phyloP scores from a whole-genome alignment of 2,329 filamentous ascomycete species.

The Verticillium isaacii region DNA sequence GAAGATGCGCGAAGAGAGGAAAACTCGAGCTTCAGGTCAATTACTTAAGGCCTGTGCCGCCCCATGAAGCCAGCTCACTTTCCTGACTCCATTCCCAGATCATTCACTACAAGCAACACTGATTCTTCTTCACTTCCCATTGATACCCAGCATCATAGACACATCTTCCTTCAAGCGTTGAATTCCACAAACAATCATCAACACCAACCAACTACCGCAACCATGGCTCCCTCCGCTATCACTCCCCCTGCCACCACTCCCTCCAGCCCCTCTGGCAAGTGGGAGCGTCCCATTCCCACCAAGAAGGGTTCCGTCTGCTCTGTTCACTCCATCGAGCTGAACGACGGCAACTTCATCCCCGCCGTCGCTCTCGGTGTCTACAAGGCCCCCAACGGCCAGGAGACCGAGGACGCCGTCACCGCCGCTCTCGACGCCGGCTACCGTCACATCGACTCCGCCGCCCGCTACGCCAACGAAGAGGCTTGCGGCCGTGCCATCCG shows the following conservation, averaged over 20 bases:
- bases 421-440: constrained; percentile 42
- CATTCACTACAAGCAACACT: background rate
- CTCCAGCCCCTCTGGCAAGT: constrained; percentile 15
- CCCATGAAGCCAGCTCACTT: background rate
- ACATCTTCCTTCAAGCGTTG: background rate
- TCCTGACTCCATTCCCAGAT: background rate
- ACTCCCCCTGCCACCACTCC: constrained; percentile 24
- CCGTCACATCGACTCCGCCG: constrained; percentile 46
- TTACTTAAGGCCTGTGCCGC: background rate
- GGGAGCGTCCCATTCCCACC: constrained; percentile 2
- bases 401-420: constrained; percentile 25
- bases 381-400: constrained; percentile 38
- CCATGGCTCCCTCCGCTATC: constrained; percentile 30
- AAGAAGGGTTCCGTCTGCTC: constrained; percentile 2
- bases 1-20: background rate
- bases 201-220: background rate
- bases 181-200: background rate
- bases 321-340: constrained; percentile 22
- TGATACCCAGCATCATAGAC: background rate
- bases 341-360: constrained; percentile 29
- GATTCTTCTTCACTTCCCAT: background rate
- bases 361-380: constrained; percentile 42
- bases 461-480: constrained; percentile 21
- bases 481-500: constrained; percentile 14
- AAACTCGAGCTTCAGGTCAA: background rate